Base-by-base conservation (phyloP, 2,329 filamentous ascomycete genomes). In the Mycosphaerella sp. region DNA sequence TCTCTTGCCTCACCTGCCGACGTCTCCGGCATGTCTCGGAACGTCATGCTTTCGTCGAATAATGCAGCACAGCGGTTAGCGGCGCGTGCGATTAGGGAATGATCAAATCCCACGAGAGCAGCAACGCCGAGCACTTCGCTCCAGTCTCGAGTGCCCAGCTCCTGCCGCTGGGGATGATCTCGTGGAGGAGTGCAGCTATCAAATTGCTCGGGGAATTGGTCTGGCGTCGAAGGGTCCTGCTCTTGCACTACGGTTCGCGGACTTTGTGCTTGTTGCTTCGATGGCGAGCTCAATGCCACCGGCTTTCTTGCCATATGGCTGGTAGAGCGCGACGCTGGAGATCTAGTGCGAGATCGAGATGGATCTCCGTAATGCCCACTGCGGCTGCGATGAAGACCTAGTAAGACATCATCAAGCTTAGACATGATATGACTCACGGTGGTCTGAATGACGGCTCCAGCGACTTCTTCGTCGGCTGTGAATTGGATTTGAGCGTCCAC, bases 41-140 rank as follows among this genome's bases (percentile, higher is more conserved):
- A 51, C 5, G 44, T 39, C 79, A 93, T 89, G 18, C 78, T 73
- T 68, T 93, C 80, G 0, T 77, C 79, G 60, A 96, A 95, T 0
- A 95, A 72, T 41, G 79, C 73, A 2, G 85, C 80, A 62, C 90
- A 97, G 43, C 91, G 79, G 62, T 82, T 76, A 1, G 85, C 79
- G 0, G 89, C 79, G 27, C 87, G 79, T 46, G 82, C 78, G 10
- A 96, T 70, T 0, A 82, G 85, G 1, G 72, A 68, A 0, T 75
- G 68, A 1, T 85, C 73, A 69, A 89, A 90, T 0, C 86, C 88
- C 1, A 79, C 79, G 44, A 94, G 71, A 0, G 87, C 79, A 2
- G 91, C 91, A 0, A 89, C 76, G 0, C 87, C 87, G 25, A 96
- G 71, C 1, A 96, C 79, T 59, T 95, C 87, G 59, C 82, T 86